A percentile compares a stretch with the other conserved stretches of the same genome.
phyloP scores from a whole-genome alignment of 2,329 filamentous ascomycete species.

The Microdochium bolleyi region DNA sequence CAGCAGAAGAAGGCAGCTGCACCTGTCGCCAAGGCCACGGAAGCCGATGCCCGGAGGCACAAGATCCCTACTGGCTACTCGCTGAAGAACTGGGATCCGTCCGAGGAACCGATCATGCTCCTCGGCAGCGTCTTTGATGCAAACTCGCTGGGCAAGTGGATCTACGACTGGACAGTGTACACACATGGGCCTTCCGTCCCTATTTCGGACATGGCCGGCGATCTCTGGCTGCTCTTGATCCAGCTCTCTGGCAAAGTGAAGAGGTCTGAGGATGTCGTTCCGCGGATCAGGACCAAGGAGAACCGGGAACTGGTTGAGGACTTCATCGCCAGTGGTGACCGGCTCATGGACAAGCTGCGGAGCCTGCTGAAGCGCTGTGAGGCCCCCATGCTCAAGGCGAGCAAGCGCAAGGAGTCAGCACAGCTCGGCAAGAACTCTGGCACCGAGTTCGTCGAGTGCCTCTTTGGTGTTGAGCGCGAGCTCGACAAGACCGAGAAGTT shows the following conservation, averaged over 20 bases:
- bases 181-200: slow-evolving; percentile 74
- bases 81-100: slow-evolving; percentile 96
- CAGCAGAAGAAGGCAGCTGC: slow-evolving; percentile 28
- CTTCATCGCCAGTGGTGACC: slow-evolving; percentile 82
- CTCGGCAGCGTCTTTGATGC: slow-evolving; percentile 94
- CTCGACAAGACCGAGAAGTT: slow-evolving; percentile 85
- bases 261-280: slow-evolving; percentile 71
- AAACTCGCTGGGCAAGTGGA: slow-evolving; percentile 97
- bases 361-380: slow-evolving; percentile 86
- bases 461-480: slow-evolving; percentile 88
- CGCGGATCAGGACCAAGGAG: slow-evolving; percentile 63
- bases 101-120: slow-evolving; percentile 86
- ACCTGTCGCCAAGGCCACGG: slow-evolving; percentile 39
- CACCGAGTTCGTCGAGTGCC: slow-evolving; percentile 89
- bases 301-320: slow-evolving; percentile 78
- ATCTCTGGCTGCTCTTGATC: slow-evolving; percentile 91
- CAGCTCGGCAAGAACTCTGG: slow-evolving; percentile 88
- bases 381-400: slow-evolving; percentile 87
- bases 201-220: slow-evolving; percentile 84
- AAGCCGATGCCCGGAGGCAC: slow-evolving; percentile 53
- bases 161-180: slow-evolving; percentile 98
- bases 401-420: slow-evolving; percentile 60
- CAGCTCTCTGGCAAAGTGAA: slow-evolving; percentile 92
- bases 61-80: slow-evolving; percentile 86
- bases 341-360: slow-evolving; percentile 78